Evolutionary conservation across 306 rosid species (phyloP), one percentile per base, ranked within the genome.

Genomic region (Quillaja saponaria): DNA sequence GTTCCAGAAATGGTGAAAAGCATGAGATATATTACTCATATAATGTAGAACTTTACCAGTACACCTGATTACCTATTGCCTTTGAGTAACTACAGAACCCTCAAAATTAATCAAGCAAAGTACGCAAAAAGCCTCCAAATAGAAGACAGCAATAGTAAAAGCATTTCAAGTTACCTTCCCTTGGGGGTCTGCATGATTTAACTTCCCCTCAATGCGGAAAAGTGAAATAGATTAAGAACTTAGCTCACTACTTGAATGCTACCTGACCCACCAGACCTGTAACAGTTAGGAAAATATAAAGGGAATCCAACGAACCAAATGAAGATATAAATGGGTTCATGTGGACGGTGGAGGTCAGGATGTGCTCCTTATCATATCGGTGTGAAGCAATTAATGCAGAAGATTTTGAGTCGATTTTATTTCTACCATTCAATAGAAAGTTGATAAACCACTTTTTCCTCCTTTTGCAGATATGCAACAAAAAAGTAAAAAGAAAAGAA

Each of bases 101-200:
- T 10, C 35, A 14, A 71, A 42, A 16, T 34, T 53, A 58, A 38
- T 20, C 66, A 65, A 62, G 59, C 58, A 77, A 57, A 49, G 37
- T 54, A 57, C 15, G 40, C 47, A 34, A 65, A 55, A 18, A 64
- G 21, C 68, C 63, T 63, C 38, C 13, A 14, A 58, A 55, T 34
- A 56, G n/a, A 77, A 59, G 71, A 55, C 54, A 63, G 13, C 25
- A 68, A 63, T 39, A 11, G 49, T 20, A 33, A 52, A 41, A 68
- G 58, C 56, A 63, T 42, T 64, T 52, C 41, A 68, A 85, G 71
- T 69, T 78, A 94, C 97, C 99, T 87, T 72, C 96, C 77, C 82
- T 94, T 94, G 12, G 99, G 87, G 77, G 99, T 89, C 83, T 94
- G 99, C 99, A 94, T 94, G 48, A 53, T 79, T 76, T 67, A 51